Evolutionary conservation across 768 basidiomycete species (phyloP), one percentile per base, ranked within the genome.

Genomic region (Xerocomus brunneocitrinus): DNA sequence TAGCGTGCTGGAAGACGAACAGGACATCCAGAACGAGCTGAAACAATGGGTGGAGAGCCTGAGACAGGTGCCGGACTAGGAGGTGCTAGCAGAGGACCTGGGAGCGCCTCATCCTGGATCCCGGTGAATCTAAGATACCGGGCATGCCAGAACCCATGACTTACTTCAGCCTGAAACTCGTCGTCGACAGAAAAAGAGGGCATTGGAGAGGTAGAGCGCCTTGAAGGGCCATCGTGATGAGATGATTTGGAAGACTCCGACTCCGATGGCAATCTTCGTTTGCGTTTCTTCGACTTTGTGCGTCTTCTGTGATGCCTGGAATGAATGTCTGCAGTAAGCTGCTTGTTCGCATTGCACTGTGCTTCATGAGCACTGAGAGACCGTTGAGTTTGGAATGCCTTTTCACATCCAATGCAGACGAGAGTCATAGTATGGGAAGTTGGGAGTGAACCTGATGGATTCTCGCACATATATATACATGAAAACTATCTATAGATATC

Each of bases 1-100:
- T 50, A 57, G 8, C 48, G 25, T 0, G 43, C 38, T 4, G 52
- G 56, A 30, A 57, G 28, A 3, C 39, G 19, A 19, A 57, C 50
- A 3, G 8, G n/a, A 5, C 31, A 32, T 12, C 56, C 52, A 8
- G 52, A 57, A 19, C 45, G 38, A 6, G 32, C 25, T 34, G 51
- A 49, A 10, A 52, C 31, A 2, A 41, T 6, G 19, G 50, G 50
- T 8, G 50, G 43, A 13, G 42, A 5, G 22, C 39, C 4, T 40
- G 19, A 19, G 19, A 19, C 19, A 19, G 38, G 34, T 12, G 34
- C 10, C 9, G 9, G 34, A 35, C 34, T 30, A 30, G 19, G 19
- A 19, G 19, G 19, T 19, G 19, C 19, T 19, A 19, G 19, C 19
- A 19, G 19, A 19, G 19, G 19, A 19, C 19, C 19, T 19, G 19